Conservation (phyloP, 129 eudicot genomes). For the Apium graveolens region DNA sequence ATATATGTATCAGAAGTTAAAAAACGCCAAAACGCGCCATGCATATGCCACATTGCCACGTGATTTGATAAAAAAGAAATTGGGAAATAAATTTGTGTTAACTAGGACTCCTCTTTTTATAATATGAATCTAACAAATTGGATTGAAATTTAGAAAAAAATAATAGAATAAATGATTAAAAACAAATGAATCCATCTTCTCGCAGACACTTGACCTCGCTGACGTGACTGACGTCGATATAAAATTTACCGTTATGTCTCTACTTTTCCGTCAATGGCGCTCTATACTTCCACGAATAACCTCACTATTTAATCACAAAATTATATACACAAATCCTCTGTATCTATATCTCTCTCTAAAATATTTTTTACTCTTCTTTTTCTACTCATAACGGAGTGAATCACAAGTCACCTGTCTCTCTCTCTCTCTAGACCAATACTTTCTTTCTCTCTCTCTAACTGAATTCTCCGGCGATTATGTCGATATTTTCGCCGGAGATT, state of each 20-base stretch:
- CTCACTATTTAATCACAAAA: neutral
- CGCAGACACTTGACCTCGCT: conserved; percentile 18
- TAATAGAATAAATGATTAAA: too few relatives aligned
- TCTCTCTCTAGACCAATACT: neutral
- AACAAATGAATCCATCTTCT: conserved; percentile 18
- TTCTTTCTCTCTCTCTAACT: conserved; percentile 13
- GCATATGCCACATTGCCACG: too few relatives aligned
- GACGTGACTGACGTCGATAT: conserved; percentile 39
- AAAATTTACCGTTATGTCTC: conserved; percentile 33
- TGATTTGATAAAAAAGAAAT: too few relatives aligned
- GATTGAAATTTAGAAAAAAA: too few relatives aligned
- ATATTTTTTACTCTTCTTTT: neutral
- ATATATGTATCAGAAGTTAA: too few relatives aligned
- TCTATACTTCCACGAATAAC: neutral
- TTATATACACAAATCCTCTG: neutral
- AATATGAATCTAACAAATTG: too few relatives aligned
- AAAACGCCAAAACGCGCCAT: too few relatives aligned
- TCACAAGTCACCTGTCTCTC: conserved; percentile 25
- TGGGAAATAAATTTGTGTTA: too few relatives aligned
- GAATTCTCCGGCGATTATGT: conserved; percentile 8
- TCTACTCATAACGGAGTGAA: conserved; percentile 28
- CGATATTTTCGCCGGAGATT: conserved; percentile 13
- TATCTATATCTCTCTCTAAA: neutral
- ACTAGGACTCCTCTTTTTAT: too few relatives aligned
- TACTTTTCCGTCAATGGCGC: conserved; percentile 42